Conservation (phyloP, 176 grass and related monocot species). For the Triticum urartu region DNA sequence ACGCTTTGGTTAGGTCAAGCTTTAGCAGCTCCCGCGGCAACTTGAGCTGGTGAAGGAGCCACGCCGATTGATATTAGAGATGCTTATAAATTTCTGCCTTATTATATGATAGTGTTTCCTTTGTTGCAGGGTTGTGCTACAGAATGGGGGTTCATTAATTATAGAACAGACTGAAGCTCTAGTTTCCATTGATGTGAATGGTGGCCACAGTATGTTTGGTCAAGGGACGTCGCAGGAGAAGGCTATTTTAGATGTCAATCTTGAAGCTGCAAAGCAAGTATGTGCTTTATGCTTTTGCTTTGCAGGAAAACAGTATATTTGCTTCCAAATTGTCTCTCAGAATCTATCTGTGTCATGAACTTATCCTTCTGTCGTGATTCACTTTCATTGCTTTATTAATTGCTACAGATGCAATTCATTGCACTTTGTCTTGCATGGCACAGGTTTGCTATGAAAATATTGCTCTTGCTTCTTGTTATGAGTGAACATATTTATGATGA, state of each 20-base stretch:
- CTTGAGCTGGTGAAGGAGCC: background rate
- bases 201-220: conserved; percentile 75
- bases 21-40: background rate
- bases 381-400: background rate
- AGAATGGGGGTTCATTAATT: conserved; percentile 84
- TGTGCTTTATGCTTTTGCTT: conserved; percentile 25
- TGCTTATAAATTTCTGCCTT: conserved; percentile 12
- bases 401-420: background rate
- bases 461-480: background rate
- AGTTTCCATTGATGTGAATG: conserved; percentile 97
- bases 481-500: background rate
- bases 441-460: background rate
- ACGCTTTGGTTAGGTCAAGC: background rate
- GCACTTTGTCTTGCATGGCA: background rate
- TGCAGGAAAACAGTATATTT: conserved; percentile 26
- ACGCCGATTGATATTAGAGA: background rate
- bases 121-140: conserved; percentile 68
- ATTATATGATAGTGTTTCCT: conserved; percentile 26
- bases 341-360: conserved; percentile 8
- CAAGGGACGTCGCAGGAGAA: conserved; percentile 82
- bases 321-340: background rate
- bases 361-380: background rate
- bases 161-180: conserved; percentile 98
- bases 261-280: conserved; percentile 98
- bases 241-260: conserved; percentile 84